These are phyloP conservation scores for Leishmania martiniquensis DNA, from an alignment of 208 protist genomes.

Conservation along the genomic window DNA sequence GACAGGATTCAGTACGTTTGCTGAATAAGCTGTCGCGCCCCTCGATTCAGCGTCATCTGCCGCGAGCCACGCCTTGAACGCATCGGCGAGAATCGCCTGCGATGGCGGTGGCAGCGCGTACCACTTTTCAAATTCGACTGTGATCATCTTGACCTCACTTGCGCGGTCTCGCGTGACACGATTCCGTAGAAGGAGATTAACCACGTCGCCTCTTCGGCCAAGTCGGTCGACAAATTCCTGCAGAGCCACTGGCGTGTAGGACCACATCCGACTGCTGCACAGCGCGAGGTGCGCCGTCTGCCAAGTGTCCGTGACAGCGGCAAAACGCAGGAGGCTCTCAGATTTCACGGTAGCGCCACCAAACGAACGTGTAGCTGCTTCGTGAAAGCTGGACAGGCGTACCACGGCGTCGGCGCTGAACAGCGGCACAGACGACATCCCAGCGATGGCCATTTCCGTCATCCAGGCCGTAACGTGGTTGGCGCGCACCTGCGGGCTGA, in stretches of 20 bases:
- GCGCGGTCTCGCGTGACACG: conserved; percentile 24
- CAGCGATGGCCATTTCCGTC: conserved; percentile 18
- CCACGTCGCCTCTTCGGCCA: not conserved
- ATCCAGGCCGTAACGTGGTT: conserved; percentile 43
- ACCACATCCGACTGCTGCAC: conserved; percentile 37
- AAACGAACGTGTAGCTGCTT: conserved; percentile 8
- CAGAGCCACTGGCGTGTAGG: conserved; percentile 30
- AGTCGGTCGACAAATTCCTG: conserved; percentile 16
- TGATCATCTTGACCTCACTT: conserved; percentile 6
- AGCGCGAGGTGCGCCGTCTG: conserved; percentile 17
- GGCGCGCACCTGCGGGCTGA: conserved; percentile 54
- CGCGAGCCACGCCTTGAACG: conserved; percentile 15
- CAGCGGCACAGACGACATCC: conserved; percentile 14
- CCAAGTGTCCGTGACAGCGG: conserved; percentile 28
- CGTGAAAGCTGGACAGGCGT: conserved; percentile 15
- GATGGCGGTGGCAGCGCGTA: conserved; percentile 24
- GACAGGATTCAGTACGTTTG: not conserved
- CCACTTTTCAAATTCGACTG: conserved; percentile 18
- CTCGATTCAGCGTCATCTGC: conserved; percentile 10
- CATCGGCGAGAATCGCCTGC: not conserved
- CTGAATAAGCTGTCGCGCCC: not conserved
- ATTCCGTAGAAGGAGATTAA: conserved; percentile 7
- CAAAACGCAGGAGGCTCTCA: conserved; percentile 10
- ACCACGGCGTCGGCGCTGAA: conserved; percentile 20
- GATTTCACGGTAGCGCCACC: conserved; percentile 6